Percentiles rank a stretch among this genome's conserved stretches.
phyloP scores from a whole-genome alignment of 371 early-diverging fungal genomes.

The Mucor indicus region DNA sequence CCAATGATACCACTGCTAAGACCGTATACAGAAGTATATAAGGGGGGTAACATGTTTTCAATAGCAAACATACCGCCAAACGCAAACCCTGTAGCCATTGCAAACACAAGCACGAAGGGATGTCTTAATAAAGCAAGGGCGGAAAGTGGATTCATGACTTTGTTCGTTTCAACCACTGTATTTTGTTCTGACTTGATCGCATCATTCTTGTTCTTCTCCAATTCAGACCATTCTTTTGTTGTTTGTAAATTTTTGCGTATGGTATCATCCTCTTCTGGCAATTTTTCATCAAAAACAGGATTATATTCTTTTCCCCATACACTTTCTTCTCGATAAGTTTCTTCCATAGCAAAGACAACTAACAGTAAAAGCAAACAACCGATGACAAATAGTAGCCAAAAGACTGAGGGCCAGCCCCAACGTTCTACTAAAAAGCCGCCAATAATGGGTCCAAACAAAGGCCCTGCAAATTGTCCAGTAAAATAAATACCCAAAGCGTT shows the following conservation, averaged over 20 bases:
- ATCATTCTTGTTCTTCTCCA: background rate
- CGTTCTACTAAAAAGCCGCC: conserved; percentile 43
- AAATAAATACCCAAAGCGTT: conserved; percentile 52
- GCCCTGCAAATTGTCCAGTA: conserved; percentile 48
- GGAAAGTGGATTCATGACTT: conserved; percentile 35
- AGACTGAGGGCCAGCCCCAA: conserved; percentile 44
- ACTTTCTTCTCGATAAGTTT: conserved; percentile 62
- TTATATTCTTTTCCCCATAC: conserved; percentile 28
- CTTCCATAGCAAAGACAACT: conserved; percentile 59
- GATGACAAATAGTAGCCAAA: conserved; percentile 38
- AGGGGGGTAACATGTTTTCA: conserved; percentile 43
- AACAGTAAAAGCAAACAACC: conserved; percentile 22
- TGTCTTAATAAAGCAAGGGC: conserved; percentile 46
- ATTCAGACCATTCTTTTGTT: background rate
- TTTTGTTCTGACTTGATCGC: conserved; percentile 10
- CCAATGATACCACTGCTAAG: conserved; percentile 38
- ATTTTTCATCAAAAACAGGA: background rate
- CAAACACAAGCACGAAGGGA: conserved; percentile 50
- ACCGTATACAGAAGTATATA: conserved; percentile 32
- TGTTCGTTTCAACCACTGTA: conserved; percentile 17
- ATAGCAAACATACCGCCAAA: conserved; percentile 59
- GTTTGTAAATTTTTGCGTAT: background rate
- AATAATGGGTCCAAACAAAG: conserved; percentile 38
- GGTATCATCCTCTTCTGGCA: conserved; percentile 4
- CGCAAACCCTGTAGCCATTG: conserved; percentile 53